Base-by-base conservation (phyloP, 805 yeast genomes). In the Candida ipomoeae region DNA sequence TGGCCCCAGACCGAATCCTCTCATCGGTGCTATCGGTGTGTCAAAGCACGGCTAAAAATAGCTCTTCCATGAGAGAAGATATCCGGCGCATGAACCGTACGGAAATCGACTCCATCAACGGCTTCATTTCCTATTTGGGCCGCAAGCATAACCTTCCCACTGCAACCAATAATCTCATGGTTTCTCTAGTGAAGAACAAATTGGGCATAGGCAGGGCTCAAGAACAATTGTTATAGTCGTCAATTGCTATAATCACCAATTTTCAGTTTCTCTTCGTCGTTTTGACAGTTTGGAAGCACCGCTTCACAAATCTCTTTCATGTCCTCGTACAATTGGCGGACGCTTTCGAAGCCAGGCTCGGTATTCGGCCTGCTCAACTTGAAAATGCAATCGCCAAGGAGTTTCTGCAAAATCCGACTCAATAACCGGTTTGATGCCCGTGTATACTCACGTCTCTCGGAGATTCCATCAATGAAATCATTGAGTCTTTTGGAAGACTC, bases 81-180 rank as follows among this genome's bases (percentile, higher is more conserved):
- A 69, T 82, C 15, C 60, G 73, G 42, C 63, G 68, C 55, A 68
- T 78, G 51, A 77, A 80, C 56, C 76, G 73, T 14, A 87, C 94
- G 0, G 99, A 92, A 62, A 80, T 92, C 18, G 87, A 84, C 53
- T 86, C 79, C 63, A 84, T 92, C 52, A 94, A 91, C 63, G 97
- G 97, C 1, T 89, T 82, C 61, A 74, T 91, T 11, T 84, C 79
- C 1, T 63, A 61, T 6, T 67, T 82, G 47, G 96, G 88, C 1
- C 57, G 65, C 31, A 68, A 70, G 51, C 66, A 75, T 43, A 71
- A 74, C 0, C 43, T 73, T 1, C 58, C 69, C 1, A 77, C 84
- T 1, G 75, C 75, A 1, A 68, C 75, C 42, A 85, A 85, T 62
- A 60, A 61, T 31, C 50, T 55, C 47, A 68, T 79, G 52, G 59